Percentiles rank a stretch among this genome's conserved stretches.
Conservation (phyloP, 768 basidiomycete genomes). For the Sporobolomyces roseus region DNA sequence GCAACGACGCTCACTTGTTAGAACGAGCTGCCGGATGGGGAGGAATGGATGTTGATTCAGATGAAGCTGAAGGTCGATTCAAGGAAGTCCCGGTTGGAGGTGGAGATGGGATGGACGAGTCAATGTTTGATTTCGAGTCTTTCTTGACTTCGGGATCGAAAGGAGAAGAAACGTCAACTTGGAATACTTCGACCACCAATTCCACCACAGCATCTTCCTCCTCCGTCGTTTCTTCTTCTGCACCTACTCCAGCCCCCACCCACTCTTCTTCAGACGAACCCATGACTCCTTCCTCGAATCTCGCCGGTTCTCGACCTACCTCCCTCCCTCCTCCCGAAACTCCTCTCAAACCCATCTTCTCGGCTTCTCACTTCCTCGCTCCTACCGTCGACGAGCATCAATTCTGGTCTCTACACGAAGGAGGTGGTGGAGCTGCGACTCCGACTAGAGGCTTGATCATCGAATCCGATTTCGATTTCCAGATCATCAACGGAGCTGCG, state of each 20-base stretch:
- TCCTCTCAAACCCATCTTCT: conserved; percentile 2
- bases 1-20: conserved; percentile 1
- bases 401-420: background rate
- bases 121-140: background rate
- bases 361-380: background rate
- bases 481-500: background rate
- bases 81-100: background rate
- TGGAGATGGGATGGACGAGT: too few relatives aligned
- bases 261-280: too few relatives aligned
- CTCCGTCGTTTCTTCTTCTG: background rate
- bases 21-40: background rate
- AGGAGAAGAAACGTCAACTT: background rate
- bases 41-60: conserved; percentile 12
- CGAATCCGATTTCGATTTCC: conserved; percentile 3
- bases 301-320: background rate
- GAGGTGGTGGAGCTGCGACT: conserved; percentile 3
- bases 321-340: background rate
- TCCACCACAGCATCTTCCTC: background rate
- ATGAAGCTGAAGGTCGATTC: background rate
- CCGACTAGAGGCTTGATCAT: conserved; percentile 12
- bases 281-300: background rate
- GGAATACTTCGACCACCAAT: background rate
- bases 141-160: background rate
- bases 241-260: too few relatives aligned
- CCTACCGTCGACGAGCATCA: background rate